Base-by-base conservation (phyloP, 2,329 filamentous ascomycete genomes). In the Talaromyces sp. region DNA sequence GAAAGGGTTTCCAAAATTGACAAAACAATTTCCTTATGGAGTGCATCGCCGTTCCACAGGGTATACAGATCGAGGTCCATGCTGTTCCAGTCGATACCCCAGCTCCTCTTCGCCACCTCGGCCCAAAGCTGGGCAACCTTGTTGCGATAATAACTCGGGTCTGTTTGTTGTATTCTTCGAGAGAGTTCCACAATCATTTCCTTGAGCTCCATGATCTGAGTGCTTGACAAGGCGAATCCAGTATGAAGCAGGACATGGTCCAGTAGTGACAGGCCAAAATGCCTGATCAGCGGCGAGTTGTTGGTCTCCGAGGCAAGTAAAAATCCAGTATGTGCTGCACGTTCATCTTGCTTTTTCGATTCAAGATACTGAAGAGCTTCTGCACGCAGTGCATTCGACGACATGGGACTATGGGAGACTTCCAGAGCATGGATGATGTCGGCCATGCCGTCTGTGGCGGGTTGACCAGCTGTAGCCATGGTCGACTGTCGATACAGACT, bases 41-140 rank as follows among this genome's bases (percentile, higher is more conserved):
- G 79, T 35, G 82, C 70, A 56, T 77, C 78, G 13, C 73, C 78
- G 25, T 79, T 77, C 94, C 94, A 99, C 19, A 97, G 80, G 66
- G 85, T 83, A 45, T 92, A 84, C 57, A 99, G 81, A 68, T 89
- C 81, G 62, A 85, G 77, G 71, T 99, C 95, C 93, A 99, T 96
- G 69, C 95, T 86, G 78, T 89, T 86, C 94, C 95, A 99, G 61
- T 94, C 89, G 33, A 84, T 81, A n/a, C 83, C 90, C 94, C 94
- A 99, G 69, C 85, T 89, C 66, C 93, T 84, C 78, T 97, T 97
- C 40, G 92, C 91, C 55, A 96, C 81, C 73, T 97, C 94, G 7
- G 92, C 89, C 94, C 94, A 99, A 61, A 99, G 77, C 74, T 96
- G 89, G 28, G 90, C 91, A 35, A 94, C 87, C 77, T 99, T 99